These are phyloP conservation scores for Ophiosphaerella narmari DNA, from an alignment of 2,329 filamentous ascomycete species.

Conservation along the genomic window DNA sequence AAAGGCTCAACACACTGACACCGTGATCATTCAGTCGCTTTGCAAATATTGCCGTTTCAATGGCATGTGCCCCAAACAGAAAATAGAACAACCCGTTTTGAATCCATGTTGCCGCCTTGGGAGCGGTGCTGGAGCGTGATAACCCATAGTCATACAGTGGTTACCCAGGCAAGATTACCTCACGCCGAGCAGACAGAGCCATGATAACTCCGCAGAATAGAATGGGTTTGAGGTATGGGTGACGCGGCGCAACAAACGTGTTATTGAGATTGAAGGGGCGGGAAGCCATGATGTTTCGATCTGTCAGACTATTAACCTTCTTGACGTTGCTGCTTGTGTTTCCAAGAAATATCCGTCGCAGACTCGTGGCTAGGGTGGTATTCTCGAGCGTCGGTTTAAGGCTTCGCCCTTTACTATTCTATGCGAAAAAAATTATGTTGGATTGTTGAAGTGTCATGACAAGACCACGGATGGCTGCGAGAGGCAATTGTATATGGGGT, in stretches of 20 bases:
- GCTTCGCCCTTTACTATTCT: background rate
- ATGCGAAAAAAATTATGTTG: background rate
- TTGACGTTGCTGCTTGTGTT: background rate
- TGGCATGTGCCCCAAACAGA: constrained; percentile 25
- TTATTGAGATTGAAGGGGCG: constrained; percentile 19
- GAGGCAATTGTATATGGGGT: no score
- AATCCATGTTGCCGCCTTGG: constrained; percentile 23
- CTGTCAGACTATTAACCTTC: background rate
- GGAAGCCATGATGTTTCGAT: constrained; percentile 8
- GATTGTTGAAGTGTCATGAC: background rate
- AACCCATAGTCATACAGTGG: constrained; percentile 20
- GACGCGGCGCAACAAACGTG: constrained; percentile 20
- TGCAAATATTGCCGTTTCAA: constrained; percentile 27
- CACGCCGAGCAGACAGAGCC: constrained; percentile 21
- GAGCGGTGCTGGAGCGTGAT: constrained; percentile 9
- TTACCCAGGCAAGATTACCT: constrained; percentile 24
- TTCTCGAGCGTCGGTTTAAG: no score
- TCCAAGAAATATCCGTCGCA: no score
- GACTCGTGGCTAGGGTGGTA: no score
- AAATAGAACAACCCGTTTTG: constrained; percentile 30
- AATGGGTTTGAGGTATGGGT: constrained; percentile 23
- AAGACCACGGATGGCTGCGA: background rate
- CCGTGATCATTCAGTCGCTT: constrained; percentile 20
- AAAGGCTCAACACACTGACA: constrained; percentile 13
- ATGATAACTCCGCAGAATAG: constrained; percentile 30